Conservation (phyloP, 805 yeast genomes). For the Brettanomyces sp. region DNA sequence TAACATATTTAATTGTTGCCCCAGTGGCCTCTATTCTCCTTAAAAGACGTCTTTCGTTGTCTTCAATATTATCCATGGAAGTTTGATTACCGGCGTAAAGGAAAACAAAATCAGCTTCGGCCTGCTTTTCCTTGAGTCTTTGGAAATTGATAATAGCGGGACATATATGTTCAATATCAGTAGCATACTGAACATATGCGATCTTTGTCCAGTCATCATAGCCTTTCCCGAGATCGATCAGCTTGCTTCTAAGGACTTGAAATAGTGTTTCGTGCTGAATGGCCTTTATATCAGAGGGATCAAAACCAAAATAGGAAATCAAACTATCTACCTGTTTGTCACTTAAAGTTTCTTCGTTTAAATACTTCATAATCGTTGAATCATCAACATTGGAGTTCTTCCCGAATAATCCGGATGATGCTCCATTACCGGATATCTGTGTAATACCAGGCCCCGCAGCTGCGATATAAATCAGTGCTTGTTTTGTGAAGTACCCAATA, state of each 20-base stretch:
- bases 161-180: conserved; percentile 40
- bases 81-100: conserved; percentile 22
- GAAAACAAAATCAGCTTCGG: conserved; percentile 39
- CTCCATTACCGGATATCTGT: no score
- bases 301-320: conserved; percentile 1
- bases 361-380: neutral
- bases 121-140: conserved; percentile 23
- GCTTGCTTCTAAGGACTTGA: conserved; percentile 1
- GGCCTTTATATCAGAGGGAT: conserved; percentile 7
- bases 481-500: no score
- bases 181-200: conserved; percentile 58
- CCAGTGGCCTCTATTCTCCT: conserved; percentile 5
- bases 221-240: neutral
- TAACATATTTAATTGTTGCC: conserved; percentile 23
- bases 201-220: conserved; percentile 29
- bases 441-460: no score
- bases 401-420: neutral
- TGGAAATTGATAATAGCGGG: conserved; percentile 41
- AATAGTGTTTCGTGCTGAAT: conserved; percentile 1
- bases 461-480: no score
- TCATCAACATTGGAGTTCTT: neutral
- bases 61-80: neutral
- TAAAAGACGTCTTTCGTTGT: neutral
- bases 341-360: neutral
- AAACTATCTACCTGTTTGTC: neutral